Percentiles rank a stretch among this genome's conserved stretches.
These are phyloP conservation scores for Leccinum subtestaceum DNA, from an alignment of 768 basidiomycete genomes.

Conservation along the genomic window DNA sequence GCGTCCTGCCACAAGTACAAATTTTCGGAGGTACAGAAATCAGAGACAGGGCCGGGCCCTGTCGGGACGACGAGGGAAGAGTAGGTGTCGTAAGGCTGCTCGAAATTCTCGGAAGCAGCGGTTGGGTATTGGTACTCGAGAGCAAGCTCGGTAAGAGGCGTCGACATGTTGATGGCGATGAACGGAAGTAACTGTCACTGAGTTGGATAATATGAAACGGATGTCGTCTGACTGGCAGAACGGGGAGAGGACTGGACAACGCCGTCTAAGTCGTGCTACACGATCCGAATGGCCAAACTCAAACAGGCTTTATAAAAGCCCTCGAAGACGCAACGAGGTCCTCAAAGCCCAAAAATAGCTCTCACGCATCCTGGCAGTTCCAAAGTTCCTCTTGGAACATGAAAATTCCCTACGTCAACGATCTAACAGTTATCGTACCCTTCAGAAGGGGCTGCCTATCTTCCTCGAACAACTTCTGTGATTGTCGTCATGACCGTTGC, in stretches of 20 bases:
- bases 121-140: constrained; percentile 18
- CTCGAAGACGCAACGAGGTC: constrained; percentile 23
- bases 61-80: constrained; percentile 17
- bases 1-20: constrained; percentile 28
- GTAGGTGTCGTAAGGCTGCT: constrained; percentile 25
- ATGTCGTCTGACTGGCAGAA: constrained; percentile 1
- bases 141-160: constrained; percentile 20
- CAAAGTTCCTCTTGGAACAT: constrained; percentile 20
- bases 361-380: constrained; percentile 16
- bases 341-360: constrained; percentile 22
- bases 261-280: constrained; percentile 12
- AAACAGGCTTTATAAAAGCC: constrained; percentile 22
- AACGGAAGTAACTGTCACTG: constrained; percentile 19
- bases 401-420: constrained; percentile 15
- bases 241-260: constrained; percentile 13
- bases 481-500: constrained; percentile 23
- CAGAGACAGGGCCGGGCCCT: constrained; percentile 9
- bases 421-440: constrained; percentile 10
- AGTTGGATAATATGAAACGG: constrained; percentile 27
- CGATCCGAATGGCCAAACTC: constrained; percentile 12
- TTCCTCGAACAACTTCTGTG: constrained; percentile 20
- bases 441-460: constrained; percentile 1
- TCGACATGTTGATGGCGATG: constrained; percentile 20
- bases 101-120: constrained; percentile 11
- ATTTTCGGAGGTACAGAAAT: constrained; percentile 29